A percentile compares a stretch with the other conserved stretches of the same genome.
These are phyloP conservation scores for Gynandropsis gynandra DNA, from an alignment of 345 rosid species.

Conservation along the genomic window DNA sequence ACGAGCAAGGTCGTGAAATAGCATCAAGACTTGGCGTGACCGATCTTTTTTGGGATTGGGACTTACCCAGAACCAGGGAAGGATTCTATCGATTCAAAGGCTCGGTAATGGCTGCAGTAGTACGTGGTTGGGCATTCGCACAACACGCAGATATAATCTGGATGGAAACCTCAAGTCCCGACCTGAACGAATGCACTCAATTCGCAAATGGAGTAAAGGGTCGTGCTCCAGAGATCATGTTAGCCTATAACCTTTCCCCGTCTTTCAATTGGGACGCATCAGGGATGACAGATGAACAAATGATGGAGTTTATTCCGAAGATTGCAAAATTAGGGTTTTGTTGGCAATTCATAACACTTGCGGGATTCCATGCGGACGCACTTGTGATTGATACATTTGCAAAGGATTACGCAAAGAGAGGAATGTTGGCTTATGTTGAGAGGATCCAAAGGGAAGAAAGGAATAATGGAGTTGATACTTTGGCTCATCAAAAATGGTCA, in stretches of 20 bases:
- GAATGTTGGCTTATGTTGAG: constrained; percentile 96
- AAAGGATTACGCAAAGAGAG: constrained; percentile 65
- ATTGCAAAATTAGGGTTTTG: constrained; percentile 76
- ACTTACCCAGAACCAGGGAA: constrained; percentile 87
- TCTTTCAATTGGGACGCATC: constrained; percentile 98
- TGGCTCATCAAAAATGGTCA: constrained; percentile 98
- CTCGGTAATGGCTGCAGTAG: constrained; percentile 69
- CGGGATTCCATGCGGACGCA: constrained; percentile 91
- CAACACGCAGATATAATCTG: constrained; percentile 72
- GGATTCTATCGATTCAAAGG: constrained; percentile 93
- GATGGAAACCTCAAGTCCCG: constrained; percentile 94
- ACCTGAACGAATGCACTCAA: constrained; percentile 62
- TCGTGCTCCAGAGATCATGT: constrained; percentile 62
- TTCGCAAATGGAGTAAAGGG: constrained; percentile 75
- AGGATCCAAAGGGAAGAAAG: constrained; percentile 96
- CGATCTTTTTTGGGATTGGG: constrained; percentile 98
- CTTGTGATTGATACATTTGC: constrained; percentile 81
- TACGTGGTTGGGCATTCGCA: constrained; percentile 91
- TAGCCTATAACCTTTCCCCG: constrained; percentile 90
- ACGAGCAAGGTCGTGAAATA: constrained; percentile 60
- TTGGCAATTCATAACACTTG: constrained; percentile 97
- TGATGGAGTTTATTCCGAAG: constrained; percentile 77
- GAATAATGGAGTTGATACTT: constrained; percentile 85
- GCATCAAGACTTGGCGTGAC: constrained; percentile 62
- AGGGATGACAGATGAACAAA: constrained; percentile 73